These are phyloP conservation scores for Abortiporus biennis DNA, from an alignment of 1,284 basidiomycete genomes.

Conservation along the genomic window DNA sequence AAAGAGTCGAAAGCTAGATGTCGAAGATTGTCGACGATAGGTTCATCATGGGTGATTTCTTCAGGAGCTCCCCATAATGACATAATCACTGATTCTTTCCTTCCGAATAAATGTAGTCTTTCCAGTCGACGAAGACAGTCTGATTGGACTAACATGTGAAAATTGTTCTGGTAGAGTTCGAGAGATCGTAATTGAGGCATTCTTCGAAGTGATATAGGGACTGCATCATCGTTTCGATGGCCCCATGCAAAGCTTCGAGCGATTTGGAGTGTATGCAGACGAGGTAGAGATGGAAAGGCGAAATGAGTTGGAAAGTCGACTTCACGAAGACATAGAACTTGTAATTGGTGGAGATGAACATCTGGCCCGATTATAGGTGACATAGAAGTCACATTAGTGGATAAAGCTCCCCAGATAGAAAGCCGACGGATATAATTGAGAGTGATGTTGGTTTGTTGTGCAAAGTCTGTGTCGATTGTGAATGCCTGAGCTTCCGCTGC, in stretches of 20 bases:
- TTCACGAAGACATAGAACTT: neutral
- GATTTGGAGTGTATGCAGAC: neutral
- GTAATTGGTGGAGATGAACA: neutral
- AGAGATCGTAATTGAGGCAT: neutral
- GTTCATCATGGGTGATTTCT: no score
- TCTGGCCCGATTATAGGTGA: no score
- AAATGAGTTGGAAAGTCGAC: neutral
- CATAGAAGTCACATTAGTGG: no score
- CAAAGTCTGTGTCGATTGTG: no score
- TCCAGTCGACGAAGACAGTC: neutral
- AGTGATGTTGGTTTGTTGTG: no score
- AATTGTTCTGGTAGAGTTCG: neutral
- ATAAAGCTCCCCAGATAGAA: no score
- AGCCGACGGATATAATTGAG: no score
- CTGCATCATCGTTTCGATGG: neutral
- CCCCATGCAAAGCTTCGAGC: neutral
- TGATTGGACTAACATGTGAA: neutral
- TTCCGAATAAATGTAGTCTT: neutral
- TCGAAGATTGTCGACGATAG: no score
- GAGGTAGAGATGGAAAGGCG: neutral
- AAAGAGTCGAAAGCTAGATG: no score
- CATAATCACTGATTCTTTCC: no score
- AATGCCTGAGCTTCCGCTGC: no score
- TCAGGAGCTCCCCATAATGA: no score
- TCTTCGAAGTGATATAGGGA: neutral